These are phyloP conservation scores for Microsporum canis DNA, from an alignment of 2,329 filamentous ascomycete species.

Conservation along the genomic window DNA sequence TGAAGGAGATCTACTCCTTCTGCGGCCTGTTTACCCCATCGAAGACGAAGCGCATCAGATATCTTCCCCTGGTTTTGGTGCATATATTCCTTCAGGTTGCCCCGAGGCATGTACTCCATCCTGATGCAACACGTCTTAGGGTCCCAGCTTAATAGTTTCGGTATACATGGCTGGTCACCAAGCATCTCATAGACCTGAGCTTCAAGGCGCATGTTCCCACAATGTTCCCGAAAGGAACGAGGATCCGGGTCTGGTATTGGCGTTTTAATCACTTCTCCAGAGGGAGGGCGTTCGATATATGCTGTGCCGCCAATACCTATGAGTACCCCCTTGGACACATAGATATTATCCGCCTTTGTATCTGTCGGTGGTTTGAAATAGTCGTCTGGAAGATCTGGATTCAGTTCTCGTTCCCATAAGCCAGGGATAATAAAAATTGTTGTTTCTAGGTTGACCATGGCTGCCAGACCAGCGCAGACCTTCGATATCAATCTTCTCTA, in stretches of 20 bases:
- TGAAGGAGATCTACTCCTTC: background rate
- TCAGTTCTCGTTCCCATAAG: background rate
- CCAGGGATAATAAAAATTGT: background rate
- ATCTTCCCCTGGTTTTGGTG: background rate
- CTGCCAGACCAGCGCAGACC: background rate
- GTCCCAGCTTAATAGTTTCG: background rate
- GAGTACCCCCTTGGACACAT: background rate
- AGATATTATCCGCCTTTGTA: background rate
- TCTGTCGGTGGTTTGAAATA: background rate
- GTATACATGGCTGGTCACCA: background rate
- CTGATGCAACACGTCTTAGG: background rate
- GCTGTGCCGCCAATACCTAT: background rate
- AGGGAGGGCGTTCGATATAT: background rate
- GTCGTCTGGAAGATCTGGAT: background rate
- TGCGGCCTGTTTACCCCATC: background rate
- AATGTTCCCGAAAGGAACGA: background rate
- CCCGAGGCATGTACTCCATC: background rate
- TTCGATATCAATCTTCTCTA: no score
- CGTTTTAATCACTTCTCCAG: background rate
- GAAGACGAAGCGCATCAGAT: background rate
- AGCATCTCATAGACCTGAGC: background rate
- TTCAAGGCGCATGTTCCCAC: background rate
- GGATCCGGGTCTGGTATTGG: background rate
- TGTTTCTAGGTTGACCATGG: background rate
- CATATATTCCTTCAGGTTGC: background rate